Base-by-base conservation (phyloP, 176 grass and related monocot species). In the Carex littledalei region DNA sequence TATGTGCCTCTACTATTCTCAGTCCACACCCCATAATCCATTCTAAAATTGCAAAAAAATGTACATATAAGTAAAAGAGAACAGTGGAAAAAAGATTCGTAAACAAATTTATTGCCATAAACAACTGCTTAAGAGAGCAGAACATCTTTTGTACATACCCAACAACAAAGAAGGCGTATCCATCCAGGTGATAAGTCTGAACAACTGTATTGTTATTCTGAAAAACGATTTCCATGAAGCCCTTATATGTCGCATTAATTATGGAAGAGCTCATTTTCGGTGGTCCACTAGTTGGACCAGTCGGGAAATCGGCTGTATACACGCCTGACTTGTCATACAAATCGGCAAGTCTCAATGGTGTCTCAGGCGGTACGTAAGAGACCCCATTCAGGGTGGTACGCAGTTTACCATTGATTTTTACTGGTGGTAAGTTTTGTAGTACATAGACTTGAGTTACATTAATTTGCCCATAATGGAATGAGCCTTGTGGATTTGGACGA, bases 11-110 rank as follows among this genome's bases (percentile, higher is more conserved):
- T 92, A 70, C 93, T 92, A 35, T 89, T 84, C 70, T 98, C 85
- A 11, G 85, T 98, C 96, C 96, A 98, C 87, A 95, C 87, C 9
- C 93, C 96, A 55, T 94, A 98, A 87, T 93, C 96, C 96, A 98
- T 98, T 57, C 96, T 98, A 87, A 79, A 81, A 49, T 15, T 65
- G 86, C 37, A 6, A 67, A 68, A 29, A 39, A 18, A 77, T 88
- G 20, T 6, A 72, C 35, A 54, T 87, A 68, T 21, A n/a, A 14
- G 76, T 54, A 20, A 87, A 22, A 60, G 7, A 62, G 4, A 62
- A 32, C 11, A 8, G 29, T 3, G 29, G 17, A 1, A 0, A 32
- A 67, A 67, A 14, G 0, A 43, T 54, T 13, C 3, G 32, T 58
- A 24, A 17, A 77, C 49, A 64, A 5, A 18, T 13, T 15, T 15